These are phyloP conservation scores for Mortierella sp. DNA, from an alignment of 371 early-diverging fungal genomes.

Conservation along the genomic window DNA sequence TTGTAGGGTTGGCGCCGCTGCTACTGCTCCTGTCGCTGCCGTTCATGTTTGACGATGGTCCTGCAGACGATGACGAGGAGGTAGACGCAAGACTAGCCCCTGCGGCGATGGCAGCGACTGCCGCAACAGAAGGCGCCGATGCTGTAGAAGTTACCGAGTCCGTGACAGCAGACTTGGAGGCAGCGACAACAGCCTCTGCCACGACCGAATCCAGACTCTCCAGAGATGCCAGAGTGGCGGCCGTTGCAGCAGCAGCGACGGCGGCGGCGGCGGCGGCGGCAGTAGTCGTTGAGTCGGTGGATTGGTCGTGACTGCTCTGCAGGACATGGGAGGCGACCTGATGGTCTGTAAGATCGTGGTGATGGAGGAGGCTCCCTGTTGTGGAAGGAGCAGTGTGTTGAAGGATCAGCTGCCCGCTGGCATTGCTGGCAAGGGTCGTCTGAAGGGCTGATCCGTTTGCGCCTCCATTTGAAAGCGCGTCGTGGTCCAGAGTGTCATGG, in stretches of 20 bases:
- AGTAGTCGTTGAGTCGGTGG: not conserved
- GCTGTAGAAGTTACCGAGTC: not conserved
- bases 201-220: constrained; percentile 31
- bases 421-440: not conserved
- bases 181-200: constrained; percentile 31
- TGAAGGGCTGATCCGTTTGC: not conserved
- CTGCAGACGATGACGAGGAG: constrained; percentile 5
- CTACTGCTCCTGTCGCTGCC: not conserved
- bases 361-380: not conserved
- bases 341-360: constrained; percentile 1
- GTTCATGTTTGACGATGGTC: not conserved
- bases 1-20: not conserved
- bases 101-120: constrained; percentile 22
- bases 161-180: constrained; percentile 12
- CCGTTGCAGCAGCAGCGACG: not conserved
- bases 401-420: constrained; percentile 9
- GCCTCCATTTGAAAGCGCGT: not conserved
- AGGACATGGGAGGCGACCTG: constrained; percentile 6
- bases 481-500: constrained; percentile 1
- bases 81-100: not conserved
- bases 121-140: constrained; percentile 18
- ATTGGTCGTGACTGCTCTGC: constrained; percentile 2
- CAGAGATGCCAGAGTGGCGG: constrained; percentile 7
- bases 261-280: not conserved
- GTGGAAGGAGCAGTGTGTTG: not conserved